Base-by-base conservation (phyloP, 495 filamentous ascomycete species). In the Aspergillus cavernicola region DNA sequence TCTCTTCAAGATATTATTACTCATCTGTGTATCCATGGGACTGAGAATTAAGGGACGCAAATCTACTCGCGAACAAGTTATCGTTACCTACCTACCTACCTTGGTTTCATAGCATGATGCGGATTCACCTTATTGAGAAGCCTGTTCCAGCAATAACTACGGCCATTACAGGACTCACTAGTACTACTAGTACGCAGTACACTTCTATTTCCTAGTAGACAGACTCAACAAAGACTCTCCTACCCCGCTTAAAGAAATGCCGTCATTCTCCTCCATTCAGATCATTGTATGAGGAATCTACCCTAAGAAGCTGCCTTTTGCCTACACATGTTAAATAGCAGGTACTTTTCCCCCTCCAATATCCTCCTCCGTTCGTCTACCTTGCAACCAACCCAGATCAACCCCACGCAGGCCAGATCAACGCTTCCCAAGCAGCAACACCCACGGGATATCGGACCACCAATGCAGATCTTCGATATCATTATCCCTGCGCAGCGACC, bases 381-480 rank as follows among this genome's bases (percentile, higher is more conserved):
- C 47, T 39, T 31, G 13, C 22, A 50, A 20, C 36, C 6, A 5
- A 23, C 36, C 33, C 9, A 42, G 11, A 38, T n/a, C n/a, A n/a
- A n/a, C n/a, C n/a, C n/a, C n/a, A n/a, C n/a, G n/a, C n/a, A n/a
- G n/a, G n/a, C 37, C 37, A 40, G 10, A 10, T 23, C 18, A 15
- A 40, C 15, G 6, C 13, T 50, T n/a, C 36, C 23, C 35, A 23
- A 16, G 36, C 35, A 51, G 15, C 19, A 28, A 26, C 29, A 20
- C 6, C 29, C 26, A 56, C 35, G 39, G 24, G 9, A 4, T 9
- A 28, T 9, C 4, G 24, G 4, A 28, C 24, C 24, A 28, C 24
- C 55, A 55, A 65, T 65, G 59, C 62, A 63, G 57, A 60, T 51
- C 51, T 52, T 57, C n/a, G 41, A 52, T 20, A 56, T 49, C 28